These are phyloP conservation scores for Leccinum variicolor DNA, from an alignment of 768 basidiomycete species.

Conservation along the genomic window DNA sequence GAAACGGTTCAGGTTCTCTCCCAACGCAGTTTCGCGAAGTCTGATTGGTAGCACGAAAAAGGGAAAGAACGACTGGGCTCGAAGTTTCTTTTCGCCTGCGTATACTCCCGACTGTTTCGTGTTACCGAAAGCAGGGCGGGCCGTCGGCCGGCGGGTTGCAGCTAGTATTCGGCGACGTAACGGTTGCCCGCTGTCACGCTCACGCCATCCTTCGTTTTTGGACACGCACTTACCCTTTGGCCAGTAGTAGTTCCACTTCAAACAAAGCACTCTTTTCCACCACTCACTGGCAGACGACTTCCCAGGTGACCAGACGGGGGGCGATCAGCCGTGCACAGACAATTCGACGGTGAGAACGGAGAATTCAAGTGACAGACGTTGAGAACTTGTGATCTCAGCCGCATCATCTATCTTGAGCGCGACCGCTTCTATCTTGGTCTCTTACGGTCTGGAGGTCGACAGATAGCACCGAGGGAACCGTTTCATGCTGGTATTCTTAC, in stretches of 20 bases:
- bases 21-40: neutral
- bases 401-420: constrained; percentile 7
- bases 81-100: neutral
- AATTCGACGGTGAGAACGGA: constrained; percentile 13
- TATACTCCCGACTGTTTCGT: neutral
- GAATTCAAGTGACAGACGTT: constrained; percentile 2
- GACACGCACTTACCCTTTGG: neutral
- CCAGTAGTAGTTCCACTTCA: neutral
- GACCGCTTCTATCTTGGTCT: constrained; percentile 13
- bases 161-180: constrained; percentile 13
- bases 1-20: neutral
- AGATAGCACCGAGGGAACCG: constrained; percentile 2
- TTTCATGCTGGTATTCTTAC: constrained; percentile 15
- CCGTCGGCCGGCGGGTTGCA: constrained; percentile 17
- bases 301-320: constrained; percentile 1
- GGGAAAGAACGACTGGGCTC: constrained; percentile 4
- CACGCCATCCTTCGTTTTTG: neutral
- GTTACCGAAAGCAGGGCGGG: constrained; percentile 1
- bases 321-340: constrained; percentile 7
- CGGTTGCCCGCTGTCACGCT: constrained; percentile 3
- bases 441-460: constrained; percentile 2
- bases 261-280: neutral
- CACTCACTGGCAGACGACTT: constrained; percentile 1
- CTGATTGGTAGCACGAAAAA: constrained; percentile 13
- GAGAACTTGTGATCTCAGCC: constrained; percentile 7